Conservation (phyloP, 805 yeast species). For the Blastobotrys attinorum region DNA sequence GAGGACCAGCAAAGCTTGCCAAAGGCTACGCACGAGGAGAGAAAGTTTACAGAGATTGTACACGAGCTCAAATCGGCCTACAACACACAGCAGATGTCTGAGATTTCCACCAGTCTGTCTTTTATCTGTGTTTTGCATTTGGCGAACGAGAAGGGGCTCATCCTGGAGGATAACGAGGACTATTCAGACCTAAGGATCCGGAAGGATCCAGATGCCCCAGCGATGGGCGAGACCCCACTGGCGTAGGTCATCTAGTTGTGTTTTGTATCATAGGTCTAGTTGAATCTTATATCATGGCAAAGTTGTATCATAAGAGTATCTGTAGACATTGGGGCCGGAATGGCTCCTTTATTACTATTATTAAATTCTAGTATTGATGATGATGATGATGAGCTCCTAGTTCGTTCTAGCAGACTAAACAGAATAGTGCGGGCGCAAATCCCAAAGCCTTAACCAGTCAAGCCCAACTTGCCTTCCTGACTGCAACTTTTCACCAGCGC, state of each 20-base stretch:
- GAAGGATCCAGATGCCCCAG: conserved; percentile 15
- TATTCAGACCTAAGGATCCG: conserved; percentile 25
- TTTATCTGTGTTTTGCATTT: conserved; percentile 77
- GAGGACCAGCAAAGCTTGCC: neutral
- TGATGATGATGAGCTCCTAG: too few relatives aligned
- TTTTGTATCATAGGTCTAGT: neutral
- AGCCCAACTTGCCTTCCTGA: neutral
- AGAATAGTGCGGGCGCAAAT: too few relatives aligned
- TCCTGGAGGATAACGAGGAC: conserved; percentile 41
- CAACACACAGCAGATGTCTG: conserved; percentile 47
- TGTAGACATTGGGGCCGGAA: too few relatives aligned
- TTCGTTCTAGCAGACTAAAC: too few relatives aligned
- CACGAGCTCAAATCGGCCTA: conserved; percentile 45
- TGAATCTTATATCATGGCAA: too few relatives aligned
- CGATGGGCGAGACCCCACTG: neutral
- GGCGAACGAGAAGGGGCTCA: conserved; percentile 77
- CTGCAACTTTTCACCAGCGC: too few relatives aligned
- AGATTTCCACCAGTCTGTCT: conserved; percentile 76
- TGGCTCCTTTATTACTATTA: neutral
- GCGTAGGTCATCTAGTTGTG: neutral
- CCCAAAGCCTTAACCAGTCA: too few relatives aligned
- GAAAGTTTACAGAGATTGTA: conserved; percentile 41
- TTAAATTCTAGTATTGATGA: too few relatives aligned
- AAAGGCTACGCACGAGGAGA: neutral
- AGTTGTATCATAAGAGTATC: too few relatives aligned